These are phyloP conservation scores for Cystobasidiaceae sp. DNA, from an alignment of 1,284 basidiomycete species.

Conservation along the genomic window DNA sequence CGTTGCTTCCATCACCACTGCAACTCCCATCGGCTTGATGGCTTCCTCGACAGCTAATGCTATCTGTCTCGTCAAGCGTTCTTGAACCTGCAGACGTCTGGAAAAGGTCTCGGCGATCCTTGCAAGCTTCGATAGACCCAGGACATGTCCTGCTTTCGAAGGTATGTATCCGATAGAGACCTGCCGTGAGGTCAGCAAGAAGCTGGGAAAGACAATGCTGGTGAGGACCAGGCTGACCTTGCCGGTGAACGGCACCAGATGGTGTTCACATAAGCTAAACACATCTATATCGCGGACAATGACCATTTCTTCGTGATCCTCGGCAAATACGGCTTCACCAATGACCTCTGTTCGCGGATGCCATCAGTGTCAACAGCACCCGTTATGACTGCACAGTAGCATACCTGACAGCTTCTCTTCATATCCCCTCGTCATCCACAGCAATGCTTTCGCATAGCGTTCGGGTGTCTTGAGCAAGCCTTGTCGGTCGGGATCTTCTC, in stretches of 20 bases:
- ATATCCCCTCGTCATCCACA: slow-evolving; percentile 99
- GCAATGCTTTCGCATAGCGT: slow-evolving; percentile 90
- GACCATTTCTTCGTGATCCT: slow-evolving; percentile 99
- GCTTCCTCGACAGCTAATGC: slow-evolving; percentile 96
- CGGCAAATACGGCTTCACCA: slow-evolving; percentile 96
- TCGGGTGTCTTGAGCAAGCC: slow-evolving; percentile 88
- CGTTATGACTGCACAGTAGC: slow-evolving; percentile 20
- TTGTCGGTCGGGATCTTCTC: slow-evolving; percentile 93
- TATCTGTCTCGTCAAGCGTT: slow-evolving; percentile 95
- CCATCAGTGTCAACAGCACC: not conserved
- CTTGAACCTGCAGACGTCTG: slow-evolving; percentile 92
- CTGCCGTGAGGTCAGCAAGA: slow-evolving; percentile 43
- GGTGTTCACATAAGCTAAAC: slow-evolving; percentile 96
- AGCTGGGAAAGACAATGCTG: not conserved
- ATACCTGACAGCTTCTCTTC: slow-evolving; percentile 84
- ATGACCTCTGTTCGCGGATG: slow-evolving; percentile 71
- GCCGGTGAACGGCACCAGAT: slow-evolving; percentile 96
- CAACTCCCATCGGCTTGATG: slow-evolving; percentile 94
- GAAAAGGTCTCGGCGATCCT: slow-evolving; percentile 97
- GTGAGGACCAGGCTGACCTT: slow-evolving; percentile 59
- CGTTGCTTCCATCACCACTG: slow-evolving; percentile 98
- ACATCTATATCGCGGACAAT: slow-evolving; percentile 97
- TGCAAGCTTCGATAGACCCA: slow-evolving; percentile 95
- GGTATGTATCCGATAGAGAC: slow-evolving; percentile 87
- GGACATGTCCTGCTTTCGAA: slow-evolving; percentile 60